Conservation (phyloP, 2,329 filamentous ascomycete genomes). For the Ophiognomonia clavigignenti-juglandacearum region DNA sequence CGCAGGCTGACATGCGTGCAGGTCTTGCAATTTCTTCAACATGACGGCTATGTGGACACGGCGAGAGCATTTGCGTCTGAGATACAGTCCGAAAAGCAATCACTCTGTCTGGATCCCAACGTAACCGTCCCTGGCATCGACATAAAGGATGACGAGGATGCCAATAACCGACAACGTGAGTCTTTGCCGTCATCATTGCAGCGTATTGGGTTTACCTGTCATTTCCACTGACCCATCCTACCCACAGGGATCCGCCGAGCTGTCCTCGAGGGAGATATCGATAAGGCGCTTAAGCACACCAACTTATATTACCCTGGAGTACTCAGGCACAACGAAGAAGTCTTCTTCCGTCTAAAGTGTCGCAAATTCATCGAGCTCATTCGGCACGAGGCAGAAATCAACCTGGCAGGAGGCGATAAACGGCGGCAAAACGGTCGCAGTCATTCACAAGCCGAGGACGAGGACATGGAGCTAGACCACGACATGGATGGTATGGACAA, state of each 20-base stretch:
- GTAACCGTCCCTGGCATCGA: slow-evolving; percentile 54
- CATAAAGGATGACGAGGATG: slow-evolving; percentile 78
- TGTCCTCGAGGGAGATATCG: slow-evolving; percentile 88
- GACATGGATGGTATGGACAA: slow-evolving; percentile 45
- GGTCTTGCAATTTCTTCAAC: slow-evolving; percentile 81
- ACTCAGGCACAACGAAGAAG: slow-evolving; percentile 72
- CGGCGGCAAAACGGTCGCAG: slow-evolving; percentile 37
- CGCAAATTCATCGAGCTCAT: slow-evolving; percentile 97
- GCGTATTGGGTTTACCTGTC: too few species aligned
- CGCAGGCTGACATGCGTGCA: slow-evolving; percentile 22
- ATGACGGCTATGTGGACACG: slow-evolving; percentile 94
- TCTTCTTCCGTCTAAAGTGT: slow-evolving; percentile 83
- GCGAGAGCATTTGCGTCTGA: slow-evolving; percentile 84
- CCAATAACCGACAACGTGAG: slow-evolving; percentile 79
- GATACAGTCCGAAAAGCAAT: slow-evolving; percentile 66
- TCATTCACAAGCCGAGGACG: slow-evolving; percentile 33
- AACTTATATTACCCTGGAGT: slow-evolving; percentile 75
- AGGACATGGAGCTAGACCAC: slow-evolving; percentile 54
- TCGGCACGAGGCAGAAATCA: slow-evolving; percentile 63
- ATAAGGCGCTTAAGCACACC: slow-evolving; percentile 80
- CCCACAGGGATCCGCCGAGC: slow-evolving; percentile 72
- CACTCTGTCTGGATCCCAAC: slow-evolving; percentile 56
- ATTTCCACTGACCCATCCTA: slow-evolving; percentile 30
- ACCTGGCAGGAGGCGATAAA: slow-evolving; percentile 41
- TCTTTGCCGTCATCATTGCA: too few species aligned